Evolutionary conservation across 2,329 filamentous ascomycete genomes (phyloP).

Genomic region (Diaporthe capsici): DNA sequence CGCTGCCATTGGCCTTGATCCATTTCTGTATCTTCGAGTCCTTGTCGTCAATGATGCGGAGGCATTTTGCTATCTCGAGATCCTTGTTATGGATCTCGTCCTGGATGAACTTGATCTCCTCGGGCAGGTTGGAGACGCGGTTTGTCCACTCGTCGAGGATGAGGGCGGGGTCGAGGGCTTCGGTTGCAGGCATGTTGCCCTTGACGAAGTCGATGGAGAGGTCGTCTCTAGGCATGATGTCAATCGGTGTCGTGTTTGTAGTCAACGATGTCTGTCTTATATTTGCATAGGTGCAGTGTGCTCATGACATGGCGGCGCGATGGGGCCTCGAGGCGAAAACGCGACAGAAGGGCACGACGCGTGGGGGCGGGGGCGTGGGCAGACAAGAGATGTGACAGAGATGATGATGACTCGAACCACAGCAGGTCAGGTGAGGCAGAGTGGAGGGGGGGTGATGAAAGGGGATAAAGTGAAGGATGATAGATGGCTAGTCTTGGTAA

Average conservation of each 20-base stretch:
- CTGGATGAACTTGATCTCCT: slow-evolving; percentile 86
- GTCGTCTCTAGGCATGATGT: slow-evolving; percentile 81
- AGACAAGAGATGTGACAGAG: slow-evolving; percentile 22
- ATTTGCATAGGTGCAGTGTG: slow-evolving; percentile 40
- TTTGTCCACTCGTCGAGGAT: slow-evolving; percentile 86
- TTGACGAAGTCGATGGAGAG: slow-evolving; percentile 78
- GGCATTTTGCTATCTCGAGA: slow-evolving; percentile 76
- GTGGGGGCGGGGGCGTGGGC: slow-evolving; percentile 18
- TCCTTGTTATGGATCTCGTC: slow-evolving; percentile 89
- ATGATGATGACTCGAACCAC: slow-evolving; percentile 21
- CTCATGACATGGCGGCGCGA: slow-evolving; percentile 23
- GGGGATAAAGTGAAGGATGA: slow-evolving; percentile 37
- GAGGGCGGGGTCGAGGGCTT: slow-evolving; percentile 74
- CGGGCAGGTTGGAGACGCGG: slow-evolving; percentile 82
- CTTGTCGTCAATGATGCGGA: slow-evolving; percentile 77
- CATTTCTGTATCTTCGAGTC: slow-evolving; percentile 85
- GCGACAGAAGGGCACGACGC: slow-evolving; percentile 26
- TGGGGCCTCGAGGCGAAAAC: slow-evolving; percentile 20
- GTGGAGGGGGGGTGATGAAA: slow-evolving; percentile 20
- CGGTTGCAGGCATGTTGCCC: slow-evolving; percentile 72
- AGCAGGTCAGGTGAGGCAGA: slow-evolving; percentile 29
- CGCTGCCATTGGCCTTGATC: slow-evolving; percentile 82
- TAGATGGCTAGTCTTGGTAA: slow-evolving; percentile 32
- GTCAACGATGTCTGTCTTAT: slow-evolving; percentile 29
- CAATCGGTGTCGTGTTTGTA: slow-evolving; percentile 56